These are phyloP conservation scores for Rhinocladiella mackenziei DNA, from an alignment of 2,329 filamentous ascomycete species.

Conservation along the genomic window DNA sequence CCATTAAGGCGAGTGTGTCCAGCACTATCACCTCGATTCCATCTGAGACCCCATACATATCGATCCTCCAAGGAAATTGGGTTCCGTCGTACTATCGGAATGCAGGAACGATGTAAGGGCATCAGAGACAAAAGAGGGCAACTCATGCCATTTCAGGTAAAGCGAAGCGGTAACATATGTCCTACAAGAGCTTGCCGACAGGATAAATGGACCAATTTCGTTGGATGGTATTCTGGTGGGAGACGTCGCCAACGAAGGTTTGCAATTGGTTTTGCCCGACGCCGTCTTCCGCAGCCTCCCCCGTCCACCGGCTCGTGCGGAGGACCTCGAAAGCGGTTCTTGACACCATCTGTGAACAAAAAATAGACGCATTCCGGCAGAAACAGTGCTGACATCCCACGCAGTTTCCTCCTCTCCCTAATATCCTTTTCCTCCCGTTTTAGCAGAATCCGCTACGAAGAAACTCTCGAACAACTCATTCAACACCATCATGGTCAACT, in stretches of 20 bases:
- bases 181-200: slow-evolving; percentile 4
- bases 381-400: too few relatives aligned
- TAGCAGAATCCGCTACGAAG: too few relatives aligned
- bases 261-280: too few relatives aligned
- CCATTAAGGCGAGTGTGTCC: background rate
- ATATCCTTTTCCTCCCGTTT: background rate
- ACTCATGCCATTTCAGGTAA: slow-evolving; percentile 5
- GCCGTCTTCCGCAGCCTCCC: background rate
- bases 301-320: background rate
- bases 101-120: background rate
- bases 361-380: too few relatives aligned
- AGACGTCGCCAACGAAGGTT: too few relatives aligned
- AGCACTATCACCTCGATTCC: slow-evolving; percentile 1
- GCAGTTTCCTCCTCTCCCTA: background rate
- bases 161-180: background rate
- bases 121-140: slow-evolving; percentile 1
- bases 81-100: background rate
- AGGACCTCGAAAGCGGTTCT: too few relatives aligned
- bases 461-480: background rate
- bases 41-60: slow-evolving; percentile 3
- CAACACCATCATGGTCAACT: slow-evolving; percentile 23
- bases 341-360: too few relatives aligned
- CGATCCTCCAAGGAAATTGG: slow-evolving; percentile 6
- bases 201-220: background rate
- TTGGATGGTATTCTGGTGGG: slow-evolving; percentile 1